Base-by-base conservation (phyloP, 345 rosid species). In the Salix brachista region DNA sequence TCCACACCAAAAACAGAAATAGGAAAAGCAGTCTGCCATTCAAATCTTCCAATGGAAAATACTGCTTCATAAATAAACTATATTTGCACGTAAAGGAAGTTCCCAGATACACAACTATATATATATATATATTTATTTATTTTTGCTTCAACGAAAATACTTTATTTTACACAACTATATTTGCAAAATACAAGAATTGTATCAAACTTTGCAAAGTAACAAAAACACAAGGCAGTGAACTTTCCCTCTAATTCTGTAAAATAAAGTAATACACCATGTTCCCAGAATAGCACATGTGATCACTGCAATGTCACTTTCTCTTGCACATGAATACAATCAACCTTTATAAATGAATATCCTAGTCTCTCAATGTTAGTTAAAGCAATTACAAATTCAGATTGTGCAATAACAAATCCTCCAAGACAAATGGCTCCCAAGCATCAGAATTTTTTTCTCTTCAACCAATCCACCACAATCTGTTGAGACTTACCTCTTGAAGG, bases 401-500 rank as follows among this genome's bases (percentile, higher is more conserved):
- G 77, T 65, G 71, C 58, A 82, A 79, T 65, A 82, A 73, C 69
- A 84, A 58, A 78, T 73, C 83, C 79, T 79, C 77, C 82, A 77
- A 77, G 79, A 81, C 67, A 72, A 82, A 50, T 71, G 77, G 69
- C 77, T 75, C 81, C 77, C 75, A 30, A 44, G 81, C 80, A 71
- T 78, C 84, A 83, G 73, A 80, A 72, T 70, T 58, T 56, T 72
- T 77, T 80, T 80, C 84, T 83, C 83, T 64, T 74, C 82, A 80
- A 78, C 62, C 83, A 85, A 81, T 83, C 80, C 89, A 78, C 84
- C 79, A 75, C 70, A 80, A 77, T 89, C 88, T 25, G 78, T 80
- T 70, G 65, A 67, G 30, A 81, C 78, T 86, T 81, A 86, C 89
- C 98, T 89, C 89, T 80, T 82, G 79, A 69, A 85, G 85, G 82